phyloP scores from a whole-genome alignment of 257 asterid species.

The Nicotiana otophora region DNA sequence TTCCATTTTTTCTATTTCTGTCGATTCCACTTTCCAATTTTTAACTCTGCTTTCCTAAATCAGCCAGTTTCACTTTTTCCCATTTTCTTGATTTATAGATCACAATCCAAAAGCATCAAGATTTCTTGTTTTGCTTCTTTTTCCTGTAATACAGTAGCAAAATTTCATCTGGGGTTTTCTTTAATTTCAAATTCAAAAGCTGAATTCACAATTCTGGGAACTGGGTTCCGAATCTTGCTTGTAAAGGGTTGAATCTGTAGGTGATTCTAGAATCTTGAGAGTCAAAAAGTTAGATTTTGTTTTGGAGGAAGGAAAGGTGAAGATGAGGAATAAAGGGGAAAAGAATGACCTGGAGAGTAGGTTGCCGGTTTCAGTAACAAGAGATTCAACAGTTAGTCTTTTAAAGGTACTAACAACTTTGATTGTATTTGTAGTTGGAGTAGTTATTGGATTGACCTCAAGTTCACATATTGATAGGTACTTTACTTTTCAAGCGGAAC shows the following conservation, averaged over 20 bases:
- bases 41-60: not conserved
- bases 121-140: not conserved
- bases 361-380: constrained; percentile 15
- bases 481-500: constrained; percentile 41
- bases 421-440: constrained; percentile 73
- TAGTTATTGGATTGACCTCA: constrained; percentile 77
- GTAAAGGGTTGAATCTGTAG: not conserved
- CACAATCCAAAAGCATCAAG: not conserved
- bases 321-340: constrained; percentile 52
- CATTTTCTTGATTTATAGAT: not conserved
- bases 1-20: not conserved
- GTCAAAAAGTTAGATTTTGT: not conserved
- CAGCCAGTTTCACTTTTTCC: not conserved
- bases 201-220: not conserved
- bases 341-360: constrained; percentile 51
- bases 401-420: constrained; percentile 47
- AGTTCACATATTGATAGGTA: constrained; percentile 74
- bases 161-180: not conserved
- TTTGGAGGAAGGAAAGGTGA: not conserved
- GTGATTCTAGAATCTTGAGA: not conserved
- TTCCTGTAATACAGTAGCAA: not conserved
- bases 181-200: not conserved
- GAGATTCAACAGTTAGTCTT: constrained; percentile 59
- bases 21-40: not conserved
- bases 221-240: not conserved